These are phyloP conservation scores for Scleroderma bovista DNA, from an alignment of 768 basidiomycete genomes.

Conservation along the genomic window DNA sequence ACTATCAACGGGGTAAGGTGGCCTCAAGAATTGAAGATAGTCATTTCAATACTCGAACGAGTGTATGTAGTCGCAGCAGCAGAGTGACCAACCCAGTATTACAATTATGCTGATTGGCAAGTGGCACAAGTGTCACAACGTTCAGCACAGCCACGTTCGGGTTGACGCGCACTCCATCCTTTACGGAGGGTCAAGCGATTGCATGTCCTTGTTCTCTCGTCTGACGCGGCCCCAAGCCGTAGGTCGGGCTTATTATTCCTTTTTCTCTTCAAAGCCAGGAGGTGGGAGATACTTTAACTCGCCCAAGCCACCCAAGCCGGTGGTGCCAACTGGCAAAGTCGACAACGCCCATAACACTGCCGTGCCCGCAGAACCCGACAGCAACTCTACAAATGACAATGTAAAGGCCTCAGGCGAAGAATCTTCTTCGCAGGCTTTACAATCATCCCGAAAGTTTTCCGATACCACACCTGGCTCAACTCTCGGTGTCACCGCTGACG, in stretches of 20 bases:
- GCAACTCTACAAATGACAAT: slow-evolving; percentile 9
- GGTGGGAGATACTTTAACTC: slow-evolving; percentile 73
- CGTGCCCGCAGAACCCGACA: slow-evolving; percentile 24
- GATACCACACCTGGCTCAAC: slow-evolving; percentile 18
- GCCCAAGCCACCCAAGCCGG: slow-evolving; percentile 54
- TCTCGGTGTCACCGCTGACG: slow-evolving; percentile 5
- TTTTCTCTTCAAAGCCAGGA: slow-evolving; percentile 74
- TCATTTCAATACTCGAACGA: too few relatives aligned
- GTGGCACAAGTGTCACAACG: too few relatives aligned
- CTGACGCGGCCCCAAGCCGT: slow-evolving; percentile 44
- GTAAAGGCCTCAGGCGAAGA: slow-evolving; percentile 22
- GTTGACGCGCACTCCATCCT: neutral
- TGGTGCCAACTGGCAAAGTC: slow-evolving; percentile 30
- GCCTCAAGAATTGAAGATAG: too few relatives aligned
- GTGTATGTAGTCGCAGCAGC: too few relatives aligned
- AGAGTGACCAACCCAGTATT: neutral
- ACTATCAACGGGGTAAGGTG: too few relatives aligned
- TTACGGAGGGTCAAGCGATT: neutral
- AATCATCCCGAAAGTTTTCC: slow-evolving; percentile 15
- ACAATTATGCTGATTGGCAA: too few relatives aligned
- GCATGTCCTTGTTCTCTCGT: slow-evolving; percentile 50
- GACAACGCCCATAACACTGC: slow-evolving; percentile 35
- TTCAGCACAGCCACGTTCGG: neutral
- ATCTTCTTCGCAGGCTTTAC: slow-evolving; percentile 10
- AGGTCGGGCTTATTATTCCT: slow-evolving; percentile 66